Evolutionary conservation across 805 yeast genomes (phyloP).

Genomic region (Saturnispora kantuleensis): DNA sequence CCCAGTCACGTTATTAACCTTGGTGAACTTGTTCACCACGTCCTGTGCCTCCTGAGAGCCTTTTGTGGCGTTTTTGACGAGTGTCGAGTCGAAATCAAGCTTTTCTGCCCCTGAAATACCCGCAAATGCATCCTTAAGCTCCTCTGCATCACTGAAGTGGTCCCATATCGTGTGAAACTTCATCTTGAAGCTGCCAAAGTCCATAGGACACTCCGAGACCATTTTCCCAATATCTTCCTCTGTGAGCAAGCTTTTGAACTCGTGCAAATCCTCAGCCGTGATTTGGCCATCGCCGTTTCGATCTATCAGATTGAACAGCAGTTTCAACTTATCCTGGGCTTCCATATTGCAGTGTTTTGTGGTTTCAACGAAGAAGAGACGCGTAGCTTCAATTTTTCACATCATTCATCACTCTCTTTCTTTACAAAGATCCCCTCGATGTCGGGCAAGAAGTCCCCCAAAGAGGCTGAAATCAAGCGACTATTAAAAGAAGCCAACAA

Average conservation of each 20-base stretch:
- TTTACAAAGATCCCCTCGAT: background rate
- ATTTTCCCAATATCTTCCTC: no score
- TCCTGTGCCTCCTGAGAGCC: background rate
- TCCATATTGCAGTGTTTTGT: background rate
- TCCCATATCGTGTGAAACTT: conserved; percentile 46
- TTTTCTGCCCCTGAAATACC: conserved; percentile 32
- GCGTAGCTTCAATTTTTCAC: background rate
- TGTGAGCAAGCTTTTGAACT: conserved; percentile 25
- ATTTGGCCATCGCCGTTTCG: conserved; percentile 69
- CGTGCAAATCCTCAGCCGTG: conserved; percentile 43
- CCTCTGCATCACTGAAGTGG: conserved; percentile 41
- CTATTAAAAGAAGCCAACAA: conserved; percentile 39
- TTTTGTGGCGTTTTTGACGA: background rate
- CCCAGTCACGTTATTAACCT: conserved; percentile 45
- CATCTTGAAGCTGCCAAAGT: conserved; percentile 58
- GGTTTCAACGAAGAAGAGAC: background rate
- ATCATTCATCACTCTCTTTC: background rate
- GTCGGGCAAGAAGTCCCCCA: conserved; percentile 3
- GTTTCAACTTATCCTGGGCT: conserved; percentile 26
- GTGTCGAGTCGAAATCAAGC: conserved; percentile 32
- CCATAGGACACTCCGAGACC: conserved; percentile 21
- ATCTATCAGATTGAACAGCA: conserved; percentile 73
- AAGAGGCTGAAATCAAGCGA: conserved; percentile 14
- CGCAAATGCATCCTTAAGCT: conserved; percentile 49
- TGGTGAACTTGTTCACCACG: conserved; percentile 45